These are phyloP conservation scores for Colletotrichum sansevieriae DNA, from an alignment of 2,329 filamentous ascomycete genomes.

Conservation along the genomic window DNA sequence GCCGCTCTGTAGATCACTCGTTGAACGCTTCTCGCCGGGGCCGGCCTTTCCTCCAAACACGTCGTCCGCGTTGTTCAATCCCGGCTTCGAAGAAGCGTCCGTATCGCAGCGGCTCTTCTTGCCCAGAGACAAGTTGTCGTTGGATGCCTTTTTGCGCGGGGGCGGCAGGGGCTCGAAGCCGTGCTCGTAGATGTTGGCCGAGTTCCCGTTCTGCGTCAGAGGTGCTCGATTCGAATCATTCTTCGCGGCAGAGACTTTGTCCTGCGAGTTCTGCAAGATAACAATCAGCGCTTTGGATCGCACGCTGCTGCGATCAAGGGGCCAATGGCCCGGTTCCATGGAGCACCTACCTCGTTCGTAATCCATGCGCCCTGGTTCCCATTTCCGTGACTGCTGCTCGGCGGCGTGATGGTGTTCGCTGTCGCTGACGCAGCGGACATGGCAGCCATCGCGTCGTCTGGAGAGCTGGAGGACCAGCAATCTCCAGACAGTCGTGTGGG, in stretches of 20 bases:
- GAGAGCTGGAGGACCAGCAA: slow-evolving; percentile 39
- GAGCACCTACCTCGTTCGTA: slow-evolving; percentile 54
- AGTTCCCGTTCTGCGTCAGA: slow-evolving; percentile 44
- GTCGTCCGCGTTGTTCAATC: slow-evolving; percentile 48
- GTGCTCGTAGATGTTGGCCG: slow-evolving; percentile 41
- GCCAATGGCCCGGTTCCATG: not conserved
- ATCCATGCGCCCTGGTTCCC: slow-evolving; percentile 62
- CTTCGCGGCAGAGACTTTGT: slow-evolving; percentile 36
- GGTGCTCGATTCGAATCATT: slow-evolving; percentile 40
- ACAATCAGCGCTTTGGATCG: slow-evolving; percentile 17
- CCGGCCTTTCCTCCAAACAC: slow-evolving; percentile 28
- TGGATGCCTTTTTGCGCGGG: slow-evolving; percentile 53
- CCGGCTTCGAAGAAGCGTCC: slow-evolving; percentile 42
- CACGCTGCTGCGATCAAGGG: not conserved
- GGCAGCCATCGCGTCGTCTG: slow-evolving; percentile 60
- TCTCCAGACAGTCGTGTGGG: slow-evolving; percentile 31
- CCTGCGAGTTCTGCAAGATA: slow-evolving; percentile 41
- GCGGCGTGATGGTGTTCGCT: slow-evolving; percentile 61
- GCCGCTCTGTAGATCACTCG: slow-evolving; percentile 44
- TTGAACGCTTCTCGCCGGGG: slow-evolving; percentile 45
- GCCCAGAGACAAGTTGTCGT: slow-evolving; percentile 48
- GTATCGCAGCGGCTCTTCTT: slow-evolving; percentile 40
- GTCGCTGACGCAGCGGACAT: slow-evolving; percentile 64
- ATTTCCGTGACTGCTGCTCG: slow-evolving; percentile 63
- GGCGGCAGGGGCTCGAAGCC: slow-evolving; percentile 43